phyloP scores from a whole-genome alignment of 805 yeast genomes.

The Wickerhamiella kazuoi region DNA sequence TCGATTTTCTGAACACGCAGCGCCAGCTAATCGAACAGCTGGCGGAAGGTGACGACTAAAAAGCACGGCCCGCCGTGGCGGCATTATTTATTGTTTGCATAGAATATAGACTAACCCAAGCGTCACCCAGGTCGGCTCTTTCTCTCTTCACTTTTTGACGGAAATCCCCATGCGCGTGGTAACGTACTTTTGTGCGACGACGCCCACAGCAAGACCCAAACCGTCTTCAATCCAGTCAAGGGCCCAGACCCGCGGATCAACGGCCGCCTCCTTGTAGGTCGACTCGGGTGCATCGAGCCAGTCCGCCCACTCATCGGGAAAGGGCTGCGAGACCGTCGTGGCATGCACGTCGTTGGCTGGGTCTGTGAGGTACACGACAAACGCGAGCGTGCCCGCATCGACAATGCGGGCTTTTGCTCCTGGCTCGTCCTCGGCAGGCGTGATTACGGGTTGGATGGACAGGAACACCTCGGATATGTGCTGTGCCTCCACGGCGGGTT shows the following conservation, averaged over 20 bases:
- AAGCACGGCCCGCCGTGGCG: too few relatives aligned
- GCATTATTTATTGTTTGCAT: background rate
- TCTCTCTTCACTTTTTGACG: too few relatives aligned
- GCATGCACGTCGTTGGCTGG: conserved; percentile 58
- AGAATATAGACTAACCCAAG: too few relatives aligned
- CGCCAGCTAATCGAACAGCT: background rate
- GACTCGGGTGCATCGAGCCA: conserved; percentile 49
- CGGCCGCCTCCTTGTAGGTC: conserved; percentile 27
- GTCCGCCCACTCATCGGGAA: conserved; percentile 79
- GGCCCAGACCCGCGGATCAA: conserved; percentile 74
- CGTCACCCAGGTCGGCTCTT: too few relatives aligned
- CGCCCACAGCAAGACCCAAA: conserved; percentile 61
- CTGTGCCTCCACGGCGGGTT: conserved; percentile 11
- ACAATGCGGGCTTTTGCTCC: conserved; percentile 3
- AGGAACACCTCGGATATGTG: conserved; percentile 44
- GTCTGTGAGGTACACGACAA: conserved; percentile 62
- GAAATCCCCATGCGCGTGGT: conserved; percentile 65
- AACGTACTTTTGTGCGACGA: conserved; percentile 78
- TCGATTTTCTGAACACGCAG: background rate
- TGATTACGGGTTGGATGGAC: conserved; percentile 42
- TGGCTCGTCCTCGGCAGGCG: conserved; percentile 18
- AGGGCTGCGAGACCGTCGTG: conserved; percentile 68
- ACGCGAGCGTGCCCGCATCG: conserved; percentile 15
- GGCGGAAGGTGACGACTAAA: too few relatives aligned
- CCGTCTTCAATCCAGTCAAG: conserved; percentile 67